Conservation (phyloP, 1,139 yeast genomes). For the Hansenula sp. region DNA sequence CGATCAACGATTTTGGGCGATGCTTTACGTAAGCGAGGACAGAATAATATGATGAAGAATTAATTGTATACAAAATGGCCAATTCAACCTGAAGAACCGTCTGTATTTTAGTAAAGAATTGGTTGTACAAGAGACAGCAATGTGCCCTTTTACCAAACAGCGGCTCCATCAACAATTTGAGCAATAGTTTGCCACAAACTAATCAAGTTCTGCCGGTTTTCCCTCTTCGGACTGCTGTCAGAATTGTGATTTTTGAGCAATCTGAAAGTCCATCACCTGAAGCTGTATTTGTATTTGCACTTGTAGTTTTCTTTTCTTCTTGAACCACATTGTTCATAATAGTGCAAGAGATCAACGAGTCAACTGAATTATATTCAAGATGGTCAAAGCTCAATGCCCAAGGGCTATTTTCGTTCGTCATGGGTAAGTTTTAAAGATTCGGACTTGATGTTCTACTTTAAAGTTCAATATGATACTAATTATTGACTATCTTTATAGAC, state of each 20-base stretch:
- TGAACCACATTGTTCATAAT: too few relatives aligned
- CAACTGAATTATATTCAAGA: conserved; percentile 5
- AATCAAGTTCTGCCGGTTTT: too few relatives aligned
- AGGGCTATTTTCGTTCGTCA: conserved; percentile 80
- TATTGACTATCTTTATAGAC: conserved; percentile 35
- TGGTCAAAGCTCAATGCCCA: conserved; percentile 46
- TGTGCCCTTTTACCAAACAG: too few relatives aligned
- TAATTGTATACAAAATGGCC: too few relatives aligned
- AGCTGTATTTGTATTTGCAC: background rate
- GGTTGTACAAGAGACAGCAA: too few relatives aligned
- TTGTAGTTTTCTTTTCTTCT: too few relatives aligned
- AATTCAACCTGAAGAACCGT: too few relatives aligned
- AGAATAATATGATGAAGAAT: background rate
- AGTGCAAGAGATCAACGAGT: too few relatives aligned
- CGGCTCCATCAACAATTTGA: too few relatives aligned
- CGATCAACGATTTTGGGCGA: background rate
- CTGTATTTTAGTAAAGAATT: too few relatives aligned
- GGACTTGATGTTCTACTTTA: background rate
- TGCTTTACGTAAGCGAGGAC: too few relatives aligned
- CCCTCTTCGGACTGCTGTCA: background rate
- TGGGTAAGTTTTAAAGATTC: conserved; percentile 35
- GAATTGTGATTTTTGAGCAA: background rate
- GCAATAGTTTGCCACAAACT: too few relatives aligned
- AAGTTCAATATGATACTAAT: background rate
- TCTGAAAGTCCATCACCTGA: background rate